phyloP scores from a whole-genome alignment of 129 eudicot species.

The Sambucus nigra region DNA sequence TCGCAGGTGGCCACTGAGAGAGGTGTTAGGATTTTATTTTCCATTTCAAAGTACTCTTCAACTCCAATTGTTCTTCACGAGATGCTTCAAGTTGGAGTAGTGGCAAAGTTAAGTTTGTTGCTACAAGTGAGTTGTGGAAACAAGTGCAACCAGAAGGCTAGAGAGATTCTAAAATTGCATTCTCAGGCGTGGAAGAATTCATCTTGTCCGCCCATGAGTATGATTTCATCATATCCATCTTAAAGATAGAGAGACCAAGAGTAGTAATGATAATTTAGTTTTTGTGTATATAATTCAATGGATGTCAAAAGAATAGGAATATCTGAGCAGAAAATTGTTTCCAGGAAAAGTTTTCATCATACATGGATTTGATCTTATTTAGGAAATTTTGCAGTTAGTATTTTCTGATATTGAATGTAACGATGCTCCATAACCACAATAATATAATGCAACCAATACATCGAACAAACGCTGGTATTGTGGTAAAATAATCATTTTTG shows the following conservation, averaged over 20 bases:
- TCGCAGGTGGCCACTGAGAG: conserved; percentile 47
- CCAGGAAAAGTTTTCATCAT: too few species aligned
- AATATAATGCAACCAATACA: too few species aligned
- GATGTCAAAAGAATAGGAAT: background rate
- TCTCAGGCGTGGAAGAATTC: conserved; percentile 55
- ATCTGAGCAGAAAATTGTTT: background rate
- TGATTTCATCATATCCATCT: conserved; percentile 42
- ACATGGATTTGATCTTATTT: too few species aligned
- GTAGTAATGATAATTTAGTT: background rate
- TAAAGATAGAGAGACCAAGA: conserved; percentile 4
- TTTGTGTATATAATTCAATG: background rate
- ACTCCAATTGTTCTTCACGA: conserved; percentile 32
- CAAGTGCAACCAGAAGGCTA: conserved; percentile 50
- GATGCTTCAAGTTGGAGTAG: conserved; percentile 61
- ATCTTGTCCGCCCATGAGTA: conserved; percentile 31
- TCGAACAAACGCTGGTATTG: too few species aligned
- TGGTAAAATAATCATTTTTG: too few species aligned
- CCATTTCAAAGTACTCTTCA: conserved; percentile 42
- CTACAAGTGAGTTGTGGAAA: conserved; percentile 51
- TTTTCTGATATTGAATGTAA: too few species aligned
- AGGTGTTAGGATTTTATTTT: conserved; percentile 45
- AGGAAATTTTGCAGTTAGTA: too few species aligned
- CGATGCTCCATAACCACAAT: too few species aligned
- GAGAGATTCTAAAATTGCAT: conserved; percentile 51
- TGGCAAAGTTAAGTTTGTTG: conserved; percentile 52